Evolutionary conservation across 1,284 basidiomycete genomes (phyloP).

Genomic region (Exsudoporus floridanus): DNA sequence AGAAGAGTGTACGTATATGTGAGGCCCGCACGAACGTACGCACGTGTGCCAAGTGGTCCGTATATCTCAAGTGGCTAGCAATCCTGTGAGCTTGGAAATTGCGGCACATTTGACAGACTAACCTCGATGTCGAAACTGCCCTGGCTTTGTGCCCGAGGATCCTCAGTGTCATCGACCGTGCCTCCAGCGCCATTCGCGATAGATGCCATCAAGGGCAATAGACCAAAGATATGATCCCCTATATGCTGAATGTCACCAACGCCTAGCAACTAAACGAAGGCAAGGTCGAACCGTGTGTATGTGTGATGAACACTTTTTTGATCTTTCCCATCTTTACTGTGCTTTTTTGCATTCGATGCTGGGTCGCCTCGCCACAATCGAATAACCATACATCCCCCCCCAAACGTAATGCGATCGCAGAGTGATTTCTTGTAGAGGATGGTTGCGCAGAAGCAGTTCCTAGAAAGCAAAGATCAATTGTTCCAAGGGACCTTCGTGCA

Average conservation of each 20-base stretch:
- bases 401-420: slow-evolving; percentile 62
- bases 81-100: slow-evolving; percentile 4
- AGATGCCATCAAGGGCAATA: slow-evolving; percentile 71
- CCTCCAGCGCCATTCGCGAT: slow-evolving; percentile 71
- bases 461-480: slow-evolving; percentile 65
- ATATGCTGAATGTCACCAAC: slow-evolving; percentile 5
- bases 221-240: slow-evolving; percentile 88
- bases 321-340: slow-evolving; percentile 76
- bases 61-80: slow-evolving; percentile 77
- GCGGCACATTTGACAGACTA: slow-evolving; percentile 1
- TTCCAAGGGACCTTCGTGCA: slow-evolving; percentile 31
- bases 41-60: slow-evolving; percentile 83
- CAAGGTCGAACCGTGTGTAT: slow-evolving; percentile 71
- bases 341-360: slow-evolving; percentile 75
- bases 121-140: slow-evolving; percentile 33
- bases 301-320: slow-evolving; percentile 87
- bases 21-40: slow-evolving; percentile 76
- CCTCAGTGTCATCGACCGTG: slow-evolving; percentile 55
- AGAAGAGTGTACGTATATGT: slow-evolving; percentile 72
- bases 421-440: slow-evolving; percentile 73
- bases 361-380: slow-evolving; percentile 90
- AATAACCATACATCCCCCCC: slow-evolving; percentile 77
- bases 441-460: slow-evolving; percentile 79
- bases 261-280: neutral
- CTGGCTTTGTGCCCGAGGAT: slow-evolving; percentile 47